Evolutionary conservation across 1,284 basidiomycete species (phyloP), one percentile per base, ranked within the genome.

Genomic region (Veloporphyrellus conicus): DNA sequence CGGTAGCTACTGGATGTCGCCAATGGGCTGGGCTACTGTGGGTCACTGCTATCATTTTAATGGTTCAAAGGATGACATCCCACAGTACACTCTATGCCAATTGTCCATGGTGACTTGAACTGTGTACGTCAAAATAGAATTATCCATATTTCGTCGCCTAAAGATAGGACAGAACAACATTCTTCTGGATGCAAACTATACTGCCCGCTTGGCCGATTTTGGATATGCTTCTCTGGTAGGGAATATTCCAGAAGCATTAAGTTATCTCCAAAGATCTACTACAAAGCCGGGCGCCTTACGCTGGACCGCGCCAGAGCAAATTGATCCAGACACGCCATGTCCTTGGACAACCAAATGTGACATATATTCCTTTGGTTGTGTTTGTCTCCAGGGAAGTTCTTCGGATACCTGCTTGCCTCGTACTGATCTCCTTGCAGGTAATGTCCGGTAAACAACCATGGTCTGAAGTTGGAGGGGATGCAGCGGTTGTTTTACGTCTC

Each of bases 301-400:
- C 4, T 54, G 39, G 27, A 40, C 14, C 3, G 27, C 38, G 7
- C 38, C 38, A 19, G 38, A 40, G 7, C 32, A 34, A 27, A 25
- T 29, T 10, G 12, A 29, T 11, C 12, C 28, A 10, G 28, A 25
- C 1, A 28, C 5, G 8, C 5, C 31, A 12, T 22, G 6, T 18
- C n/a, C 32, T 8, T 5, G n/a, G n/a, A 50, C 55, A 9, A 39
- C 18, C 2, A 44, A 47, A 20, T 55, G 53, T 2, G 57, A 58
- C 23, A 47, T 60, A 3, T 60, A 43, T 36, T 61, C 49, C 14
- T 57, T 55, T 32, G 53, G 53, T 7, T 43, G 25, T n/a, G 3
- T 53, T 15, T 28, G 32, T 4, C 32, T 52, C 10, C 47, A 52
- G 43, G 47, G 1, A 33, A 11, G 39, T n/a, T 34, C 25, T n/a